Conservation (phyloP, 164 flowering plant genomes). For the Stephania cephalantha region DNA sequence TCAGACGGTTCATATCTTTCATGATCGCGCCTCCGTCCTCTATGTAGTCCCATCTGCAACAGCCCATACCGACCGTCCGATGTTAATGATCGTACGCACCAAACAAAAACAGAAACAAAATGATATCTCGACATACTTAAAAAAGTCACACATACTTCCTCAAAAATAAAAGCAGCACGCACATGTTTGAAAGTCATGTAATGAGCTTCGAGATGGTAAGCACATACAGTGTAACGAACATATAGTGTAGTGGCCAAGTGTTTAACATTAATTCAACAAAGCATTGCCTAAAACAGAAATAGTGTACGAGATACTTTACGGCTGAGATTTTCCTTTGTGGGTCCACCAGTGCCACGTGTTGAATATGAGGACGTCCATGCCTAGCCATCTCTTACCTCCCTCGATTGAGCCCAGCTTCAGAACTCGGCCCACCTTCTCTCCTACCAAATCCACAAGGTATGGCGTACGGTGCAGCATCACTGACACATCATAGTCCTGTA, state of each 20-base stretch:
- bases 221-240: too few species aligned
- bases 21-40: slow-evolving; percentile 32
- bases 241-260: too few species aligned
- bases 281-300: background rate
- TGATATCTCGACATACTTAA: background rate
- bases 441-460: slow-evolving; percentile 16
- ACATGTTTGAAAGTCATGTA: too few species aligned
- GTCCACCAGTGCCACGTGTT: slow-evolving; percentile 96
- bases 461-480: slow-evolving; percentile 11
- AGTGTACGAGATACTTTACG: slow-evolving; percentile 29
- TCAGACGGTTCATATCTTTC: slow-evolving; percentile 70
- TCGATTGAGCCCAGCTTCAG: slow-evolving; percentile 19
- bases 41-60: slow-evolving; percentile 73
- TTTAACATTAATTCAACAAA: too few species aligned
- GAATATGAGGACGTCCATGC: slow-evolving; percentile 21
- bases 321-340: slow-evolving; percentile 60
- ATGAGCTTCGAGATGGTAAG: too few species aligned
- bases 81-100: background rate
- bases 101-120: too few species aligned
- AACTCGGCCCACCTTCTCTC: slow-evolving; percentile 11
- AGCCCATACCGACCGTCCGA: background rate
- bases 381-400: slow-evolving; percentile 16
- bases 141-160: background rate
- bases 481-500: slow-evolving; percentile 17
- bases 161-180: too few species aligned